phyloP scores from a whole-genome alignment of 75 land plant species.

The Pinus albicaulis region DNA sequence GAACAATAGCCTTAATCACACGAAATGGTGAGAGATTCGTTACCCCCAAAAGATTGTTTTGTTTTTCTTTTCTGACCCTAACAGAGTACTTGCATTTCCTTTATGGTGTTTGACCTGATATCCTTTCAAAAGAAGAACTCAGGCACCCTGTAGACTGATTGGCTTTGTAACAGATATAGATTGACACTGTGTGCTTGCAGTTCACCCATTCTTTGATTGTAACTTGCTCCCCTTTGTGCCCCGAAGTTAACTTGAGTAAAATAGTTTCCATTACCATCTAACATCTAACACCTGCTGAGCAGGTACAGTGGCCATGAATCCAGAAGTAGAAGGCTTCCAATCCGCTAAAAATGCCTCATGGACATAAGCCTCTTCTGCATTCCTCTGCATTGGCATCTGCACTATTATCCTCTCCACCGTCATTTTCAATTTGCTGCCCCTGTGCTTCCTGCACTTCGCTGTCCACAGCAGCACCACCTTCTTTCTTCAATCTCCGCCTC shows the following conservation, averaged over 20 bases:
- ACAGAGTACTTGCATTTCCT: no score
- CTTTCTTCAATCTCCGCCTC: conserved; percentile 34
- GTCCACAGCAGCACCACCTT: conserved; percentile 9
- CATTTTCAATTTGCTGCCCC: conserved; percentile 32
- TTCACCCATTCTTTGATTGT: conserved; percentile 3
- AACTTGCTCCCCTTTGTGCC: not conserved
- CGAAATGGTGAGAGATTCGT: no score
- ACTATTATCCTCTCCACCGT: conserved; percentile 33
- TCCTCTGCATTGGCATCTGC: conserved; percentile 44
- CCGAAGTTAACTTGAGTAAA: not conserved
- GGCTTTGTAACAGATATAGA: conserved; percentile 1
- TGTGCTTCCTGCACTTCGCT: conserved; percentile 34
- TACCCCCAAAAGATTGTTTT: no score
- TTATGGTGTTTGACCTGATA: conserved; percentile 10
- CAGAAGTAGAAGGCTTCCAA: conserved; percentile 34
- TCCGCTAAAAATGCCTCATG: conserved; percentile 83
- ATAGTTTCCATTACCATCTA: not conserved
- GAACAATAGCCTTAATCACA: no score
- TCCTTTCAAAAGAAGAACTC: not conserved
- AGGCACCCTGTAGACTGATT: not conserved
- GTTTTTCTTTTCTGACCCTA: no score
- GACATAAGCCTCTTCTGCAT: conserved; percentile 55
- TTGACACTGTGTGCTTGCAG: conserved; percentile 6
- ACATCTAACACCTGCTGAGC: not conserved
- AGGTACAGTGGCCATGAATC: conserved; percentile 22